Evolutionary conservation across 2,329 filamentous ascomycete species (phyloP).

Genomic region (Pestalotiopsis sp.): DNA sequence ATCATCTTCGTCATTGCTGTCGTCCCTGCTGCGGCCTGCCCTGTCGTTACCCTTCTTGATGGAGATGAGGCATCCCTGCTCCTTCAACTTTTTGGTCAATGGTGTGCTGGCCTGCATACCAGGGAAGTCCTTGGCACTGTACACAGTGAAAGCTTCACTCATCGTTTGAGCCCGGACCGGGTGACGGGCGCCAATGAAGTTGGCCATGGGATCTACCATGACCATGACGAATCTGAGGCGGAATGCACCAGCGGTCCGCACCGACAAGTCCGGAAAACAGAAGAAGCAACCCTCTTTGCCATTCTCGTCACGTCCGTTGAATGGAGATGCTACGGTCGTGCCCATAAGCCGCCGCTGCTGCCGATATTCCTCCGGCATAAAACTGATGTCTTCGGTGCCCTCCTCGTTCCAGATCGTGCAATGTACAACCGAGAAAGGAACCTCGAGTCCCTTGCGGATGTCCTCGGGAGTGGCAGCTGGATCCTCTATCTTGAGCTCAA

Average conservation of each 20-base stretch:
- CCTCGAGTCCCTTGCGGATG: constrained; percentile 49
- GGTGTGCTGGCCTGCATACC: constrained; percentile 79
- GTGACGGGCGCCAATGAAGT: constrained; percentile 52
- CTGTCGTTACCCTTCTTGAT: constrained; percentile 84
- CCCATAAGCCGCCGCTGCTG: constrained; percentile 79
- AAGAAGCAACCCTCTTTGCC: constrained; percentile 79
- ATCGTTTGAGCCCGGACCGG: constrained; percentile 53
- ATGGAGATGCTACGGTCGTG: constrained; percentile 73
- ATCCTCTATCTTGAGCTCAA: constrained; percentile 69
- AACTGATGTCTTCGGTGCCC: constrained; percentile 66
- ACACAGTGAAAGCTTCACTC: constrained; percentile 76
- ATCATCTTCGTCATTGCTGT: constrained; percentile 45
- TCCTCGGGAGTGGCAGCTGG: constrained; percentile 56
- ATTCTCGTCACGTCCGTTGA: constrained; percentile 73
- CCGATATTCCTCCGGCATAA: constrained; percentile 70
- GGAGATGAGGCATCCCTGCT: constrained; percentile 80
- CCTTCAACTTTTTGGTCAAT: constrained; percentile 71
- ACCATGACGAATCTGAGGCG: constrained; percentile 73
- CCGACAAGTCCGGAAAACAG: constrained; percentile 80
- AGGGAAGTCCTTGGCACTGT: constrained; percentile 82
- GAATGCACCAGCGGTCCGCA: constrained; percentile 75
- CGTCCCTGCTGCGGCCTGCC: constrained; percentile 33
- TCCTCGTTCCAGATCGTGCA: constrained; percentile 74
- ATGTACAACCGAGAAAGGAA: constrained; percentile 70
- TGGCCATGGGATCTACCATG: constrained; percentile 65